phyloP scores from a whole-genome alignment of 2,329 filamentous ascomycete genomes.

The Thermomyces lanuginosus region DNA sequence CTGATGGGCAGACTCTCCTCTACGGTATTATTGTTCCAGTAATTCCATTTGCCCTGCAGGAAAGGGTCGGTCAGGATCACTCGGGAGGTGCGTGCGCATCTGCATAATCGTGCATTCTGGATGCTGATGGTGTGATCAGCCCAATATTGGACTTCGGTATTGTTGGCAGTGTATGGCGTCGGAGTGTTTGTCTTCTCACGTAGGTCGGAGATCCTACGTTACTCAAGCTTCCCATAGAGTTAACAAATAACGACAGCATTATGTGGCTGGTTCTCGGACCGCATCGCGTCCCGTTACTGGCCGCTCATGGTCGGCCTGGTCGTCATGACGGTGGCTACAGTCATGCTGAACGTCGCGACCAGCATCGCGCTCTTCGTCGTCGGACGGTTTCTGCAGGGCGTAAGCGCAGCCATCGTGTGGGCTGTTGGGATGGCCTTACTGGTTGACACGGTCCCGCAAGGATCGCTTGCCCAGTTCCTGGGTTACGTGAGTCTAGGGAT shows the following conservation, averaged over 20 bases:
- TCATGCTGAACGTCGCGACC: slow-evolving; percentile 37
- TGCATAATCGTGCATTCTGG: background rate
- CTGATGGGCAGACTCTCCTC: slow-evolving; percentile 8
- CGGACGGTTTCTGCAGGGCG: slow-evolving; percentile 41
- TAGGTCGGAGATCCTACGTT: too few relatives aligned
- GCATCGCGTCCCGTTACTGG: slow-evolving; percentile 31
- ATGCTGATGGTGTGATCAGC: slow-evolving; percentile 1
- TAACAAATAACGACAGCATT: slow-evolving; percentile 6
- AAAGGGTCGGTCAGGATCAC: slow-evolving; percentile 4
- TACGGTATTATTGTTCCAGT: slow-evolving; percentile 11
- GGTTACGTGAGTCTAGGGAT: slow-evolving; percentile 42
- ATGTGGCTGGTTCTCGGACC: slow-evolving; percentile 38
- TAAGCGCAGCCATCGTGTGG: slow-evolving; percentile 43
- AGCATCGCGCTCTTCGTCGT: slow-evolving; percentile 33
- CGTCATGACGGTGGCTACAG: slow-evolving; percentile 37
- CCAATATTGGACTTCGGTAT: slow-evolving; percentile 10
- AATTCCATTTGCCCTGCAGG: slow-evolving; percentile 9
- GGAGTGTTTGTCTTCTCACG: slow-evolving; percentile 6
- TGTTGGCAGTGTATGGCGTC: slow-evolving; percentile 9
- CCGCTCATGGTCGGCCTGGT: slow-evolving; percentile 43
- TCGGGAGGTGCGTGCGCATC: slow-evolving; percentile 2
- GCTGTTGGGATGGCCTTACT: slow-evolving; percentile 43
- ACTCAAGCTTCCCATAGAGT: too few relatives aligned
- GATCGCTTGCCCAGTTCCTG: slow-evolving; percentile 45
- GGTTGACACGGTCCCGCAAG: slow-evolving; percentile 40